phyloP scores from a whole-genome alignment of 495 filamentous ascomycete species.

The Elaphomyces granulatus region DNA sequence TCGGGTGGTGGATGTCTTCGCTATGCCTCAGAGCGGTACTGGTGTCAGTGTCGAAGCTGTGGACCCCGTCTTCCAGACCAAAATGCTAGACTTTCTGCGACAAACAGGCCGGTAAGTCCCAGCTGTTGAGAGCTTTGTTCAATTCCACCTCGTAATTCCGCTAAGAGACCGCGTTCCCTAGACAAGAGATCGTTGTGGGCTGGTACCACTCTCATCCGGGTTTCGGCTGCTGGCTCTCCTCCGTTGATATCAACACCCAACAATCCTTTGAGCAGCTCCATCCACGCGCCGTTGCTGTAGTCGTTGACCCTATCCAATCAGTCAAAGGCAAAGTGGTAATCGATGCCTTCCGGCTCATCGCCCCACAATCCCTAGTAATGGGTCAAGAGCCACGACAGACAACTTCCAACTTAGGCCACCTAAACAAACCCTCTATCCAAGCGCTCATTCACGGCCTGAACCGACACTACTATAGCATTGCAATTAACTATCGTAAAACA shows the following conservation, averaged over 20 bases:
- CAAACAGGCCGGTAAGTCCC: constrained; percentile 78
- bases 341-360: constrained; percentile 97
- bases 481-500: constrained; percentile 95
- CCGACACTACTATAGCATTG: constrained; percentile 97
- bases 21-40: constrained; percentile 98
- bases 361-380: constrained; percentile 96
- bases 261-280: constrained; percentile 98
- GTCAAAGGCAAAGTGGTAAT: constrained; percentile 99
- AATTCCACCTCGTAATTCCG: constrained; percentile 1
- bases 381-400: constrained; percentile 97
- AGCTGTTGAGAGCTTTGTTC: constrained; percentile 1
- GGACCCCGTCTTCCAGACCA: constrained; percentile 95
- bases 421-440: constrained; percentile 98
- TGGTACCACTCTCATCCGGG: constrained; percentile 99
- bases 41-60: constrained; percentile 97
- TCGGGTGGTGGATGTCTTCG: constrained; percentile 93
- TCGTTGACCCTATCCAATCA: constrained; percentile 96
- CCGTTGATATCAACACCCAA: constrained; percentile 98
- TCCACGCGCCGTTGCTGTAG: constrained; percentile 88
- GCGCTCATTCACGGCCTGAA: constrained; percentile 98
- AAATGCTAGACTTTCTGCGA: constrained; percentile 99
- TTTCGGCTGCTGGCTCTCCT: constrained; percentile 97
- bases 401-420: constrained; percentile 91
- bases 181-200: constrained; percentile 91
- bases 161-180: constrained; percentile 17